Conservation (phyloP, 2,329 filamentous ascomycete genomes). For the Huntiella abstrusa region DNA sequence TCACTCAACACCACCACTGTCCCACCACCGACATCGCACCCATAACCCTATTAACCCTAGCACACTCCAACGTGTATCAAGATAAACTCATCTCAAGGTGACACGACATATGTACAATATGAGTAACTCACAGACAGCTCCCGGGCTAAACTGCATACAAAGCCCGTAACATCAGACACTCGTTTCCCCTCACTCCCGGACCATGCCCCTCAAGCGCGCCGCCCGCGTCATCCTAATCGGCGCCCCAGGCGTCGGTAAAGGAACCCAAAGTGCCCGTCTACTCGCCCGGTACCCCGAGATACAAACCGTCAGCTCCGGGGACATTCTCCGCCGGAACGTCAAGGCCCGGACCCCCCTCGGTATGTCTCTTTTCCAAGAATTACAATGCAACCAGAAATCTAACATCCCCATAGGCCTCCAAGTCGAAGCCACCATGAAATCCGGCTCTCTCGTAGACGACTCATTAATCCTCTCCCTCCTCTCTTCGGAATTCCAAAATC, state of each 20-base stretch:
- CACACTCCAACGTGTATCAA: no score
- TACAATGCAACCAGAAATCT: neutral
- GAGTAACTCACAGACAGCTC: no score
- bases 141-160: no score
- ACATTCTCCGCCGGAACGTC: slow-evolving; percentile 83
- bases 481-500: slow-evolving; percentile 19
- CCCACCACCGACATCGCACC: no score
- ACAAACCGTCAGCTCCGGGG: slow-evolving; percentile 81
- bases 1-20: no score
- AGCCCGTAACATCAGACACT: no score
- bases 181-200: neutral
- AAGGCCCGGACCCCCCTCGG: slow-evolving; percentile 71
- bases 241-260: slow-evolving; percentile 92
- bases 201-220: slow-evolving; percentile 54
- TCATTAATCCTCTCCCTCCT: slow-evolving; percentile 49
- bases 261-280: slow-evolving; percentile 81
- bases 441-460: slow-evolving; percentile 80
- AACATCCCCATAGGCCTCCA: slow-evolving; percentile 47
- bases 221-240: slow-evolving; percentile 89
- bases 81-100: no score
- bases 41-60: no score
- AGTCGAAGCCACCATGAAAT: slow-evolving; percentile 74
- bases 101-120: no score
- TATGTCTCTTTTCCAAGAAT: slow-evolving; percentile 25
- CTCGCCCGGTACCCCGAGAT: slow-evolving; percentile 75